Conservation (phyloP, 2,329 filamentous ascomycete genomes). For the Cytospora piceicola region DNA sequence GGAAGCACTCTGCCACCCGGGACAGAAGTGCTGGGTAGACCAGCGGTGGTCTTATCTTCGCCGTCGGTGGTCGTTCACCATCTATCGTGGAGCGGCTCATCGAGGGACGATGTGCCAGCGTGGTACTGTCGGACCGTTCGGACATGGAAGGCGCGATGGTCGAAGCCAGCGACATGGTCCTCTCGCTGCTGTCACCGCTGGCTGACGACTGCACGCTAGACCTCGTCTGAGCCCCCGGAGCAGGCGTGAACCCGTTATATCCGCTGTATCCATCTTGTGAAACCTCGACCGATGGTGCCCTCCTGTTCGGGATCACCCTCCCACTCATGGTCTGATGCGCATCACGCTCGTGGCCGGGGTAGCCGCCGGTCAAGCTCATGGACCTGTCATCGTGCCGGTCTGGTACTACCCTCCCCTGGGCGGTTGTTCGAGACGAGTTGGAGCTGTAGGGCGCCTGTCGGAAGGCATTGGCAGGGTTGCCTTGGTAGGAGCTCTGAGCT, state of each 20-base stretch:
- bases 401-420: conserved; percentile 87
- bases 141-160: conserved; percentile 71
- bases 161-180: conserved; percentile 93
- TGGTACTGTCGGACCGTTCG: conserved; percentile 31
- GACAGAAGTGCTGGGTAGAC: conserved; percentile 94
- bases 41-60: conserved; percentile 73
- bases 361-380: conserved; percentile 89
- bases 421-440: conserved; percentile 75
- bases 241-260: conserved; percentile 46
- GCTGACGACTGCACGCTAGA: conserved; percentile 66
- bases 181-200: conserved; percentile 50
- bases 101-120: conserved; percentile 59
- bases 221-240: conserved; percentile 59
- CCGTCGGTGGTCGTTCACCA: conserved; percentile 60
- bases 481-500: conserved; percentile 56
- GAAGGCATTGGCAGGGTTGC: conserved; percentile 69
- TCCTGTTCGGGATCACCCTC: conserved; percentile 81
- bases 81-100: conserved; percentile 58
- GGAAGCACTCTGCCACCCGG: conserved; percentile 90
- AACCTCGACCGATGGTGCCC: conserved; percentile 35
- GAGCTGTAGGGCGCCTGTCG: conserved; percentile 76
- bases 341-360: conserved; percentile 71
- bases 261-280: conserved; percentile 39
- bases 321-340: conserved; percentile 93
- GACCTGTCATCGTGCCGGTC: conserved; percentile 90